A percentile compares a stretch with the other conserved stretches of the same genome.
These are phyloP conservation scores for Cunninghamia lanceolata DNA, from an alignment of 75 land plant genomes.

Conservation along the genomic window DNA sequence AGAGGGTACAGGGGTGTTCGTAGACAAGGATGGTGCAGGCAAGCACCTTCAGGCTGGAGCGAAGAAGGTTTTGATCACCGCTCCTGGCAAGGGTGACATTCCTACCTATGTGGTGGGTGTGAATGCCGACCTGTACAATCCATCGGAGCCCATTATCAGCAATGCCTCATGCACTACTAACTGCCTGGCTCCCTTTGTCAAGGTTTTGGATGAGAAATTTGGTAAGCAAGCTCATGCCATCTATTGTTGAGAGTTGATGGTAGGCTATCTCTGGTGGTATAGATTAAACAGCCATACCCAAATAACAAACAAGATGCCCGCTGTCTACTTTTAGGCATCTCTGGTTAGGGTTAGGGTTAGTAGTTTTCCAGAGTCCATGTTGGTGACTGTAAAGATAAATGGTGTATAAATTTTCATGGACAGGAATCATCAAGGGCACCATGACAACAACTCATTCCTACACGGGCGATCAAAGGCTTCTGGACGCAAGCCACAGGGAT, in stretches of 20 bases:
- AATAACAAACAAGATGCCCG: too few species aligned
- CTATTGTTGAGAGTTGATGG: not conserved
- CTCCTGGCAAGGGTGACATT: constrained; percentile 99
- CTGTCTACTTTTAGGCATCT: not conserved
- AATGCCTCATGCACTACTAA: constrained; percentile 99
- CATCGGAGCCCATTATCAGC: constrained; percentile 82
- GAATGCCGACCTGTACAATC: constrained; percentile 78
- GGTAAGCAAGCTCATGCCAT: constrained; percentile 38
- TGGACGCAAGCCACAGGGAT: constrained; percentile 95
- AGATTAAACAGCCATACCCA: too few species aligned
- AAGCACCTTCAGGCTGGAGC: constrained; percentile 98
- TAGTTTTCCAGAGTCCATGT: not conserved
- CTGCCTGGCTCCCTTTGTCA: constrained; percentile 98
- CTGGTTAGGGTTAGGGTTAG: not conserved
- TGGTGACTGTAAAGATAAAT: not conserved
- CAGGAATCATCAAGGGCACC: constrained; percentile 98
- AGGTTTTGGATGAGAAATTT: constrained; percentile 97
- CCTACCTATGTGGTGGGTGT: constrained; percentile 98
- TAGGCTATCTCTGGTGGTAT: too few species aligned
- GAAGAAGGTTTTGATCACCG: constrained; percentile 98
- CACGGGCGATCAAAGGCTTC: constrained; percentile 95
- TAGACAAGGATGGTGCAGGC: constrained; percentile 96
- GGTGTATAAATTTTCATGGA: not conserved
- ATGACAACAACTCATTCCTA: constrained; percentile 99
- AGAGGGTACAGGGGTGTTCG: constrained; percentile 98